A percentile compares a stretch with the other conserved stretches of the same genome.
Conservation (phyloP, 257 asterid species). For the Scutellaria barbata region DNA sequence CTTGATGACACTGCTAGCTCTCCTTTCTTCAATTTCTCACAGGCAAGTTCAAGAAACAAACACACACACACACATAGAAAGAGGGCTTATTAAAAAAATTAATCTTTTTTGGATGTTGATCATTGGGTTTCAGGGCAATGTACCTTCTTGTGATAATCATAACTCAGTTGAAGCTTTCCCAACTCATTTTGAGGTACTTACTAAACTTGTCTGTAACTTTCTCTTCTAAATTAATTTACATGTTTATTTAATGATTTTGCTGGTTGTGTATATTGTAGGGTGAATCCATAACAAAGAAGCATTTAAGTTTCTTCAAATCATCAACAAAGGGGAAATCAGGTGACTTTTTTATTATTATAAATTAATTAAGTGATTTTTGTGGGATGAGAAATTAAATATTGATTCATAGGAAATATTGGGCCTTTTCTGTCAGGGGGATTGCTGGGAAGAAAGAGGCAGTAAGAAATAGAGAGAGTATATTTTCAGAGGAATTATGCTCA, state of each 20-base stretch:
- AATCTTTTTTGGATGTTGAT: background rate
- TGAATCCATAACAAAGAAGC: conserved; percentile 62
- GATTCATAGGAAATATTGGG: background rate
- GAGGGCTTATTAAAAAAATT: too few relatives aligned
- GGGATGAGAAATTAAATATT: background rate
- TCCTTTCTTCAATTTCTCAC: conserved; percentile 52
- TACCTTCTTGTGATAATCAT: conserved; percentile 38
- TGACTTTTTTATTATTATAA: conserved; percentile 26
- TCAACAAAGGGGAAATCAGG: conserved; percentile 59
- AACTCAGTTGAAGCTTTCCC: conserved; percentile 47
- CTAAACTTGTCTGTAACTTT: background rate
- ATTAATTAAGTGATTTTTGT: background rate
- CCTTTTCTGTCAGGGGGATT: conserved; percentile 48
- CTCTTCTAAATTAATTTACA: background rate
- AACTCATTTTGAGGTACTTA: conserved; percentile 59
- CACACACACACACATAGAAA: background rate
- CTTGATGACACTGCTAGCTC: conserved; percentile 98
- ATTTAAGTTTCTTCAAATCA: conserved; percentile 58
- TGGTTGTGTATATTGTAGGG: conserved; percentile 43
- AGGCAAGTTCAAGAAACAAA: conserved; percentile 46
- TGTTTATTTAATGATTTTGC: background rate
- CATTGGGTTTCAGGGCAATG: conserved; percentile 53
- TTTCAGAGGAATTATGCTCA: conserved; percentile 44
- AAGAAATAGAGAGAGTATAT: conserved; percentile 40
- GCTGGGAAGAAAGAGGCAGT: conserved; percentile 66